Percentiles rank a stretch among this genome's conserved stretches.
These are phyloP conservation scores for Penicillium polonicum DNA, from an alignment of 2,329 filamentous ascomycete genomes.

Conservation along the genomic window DNA sequence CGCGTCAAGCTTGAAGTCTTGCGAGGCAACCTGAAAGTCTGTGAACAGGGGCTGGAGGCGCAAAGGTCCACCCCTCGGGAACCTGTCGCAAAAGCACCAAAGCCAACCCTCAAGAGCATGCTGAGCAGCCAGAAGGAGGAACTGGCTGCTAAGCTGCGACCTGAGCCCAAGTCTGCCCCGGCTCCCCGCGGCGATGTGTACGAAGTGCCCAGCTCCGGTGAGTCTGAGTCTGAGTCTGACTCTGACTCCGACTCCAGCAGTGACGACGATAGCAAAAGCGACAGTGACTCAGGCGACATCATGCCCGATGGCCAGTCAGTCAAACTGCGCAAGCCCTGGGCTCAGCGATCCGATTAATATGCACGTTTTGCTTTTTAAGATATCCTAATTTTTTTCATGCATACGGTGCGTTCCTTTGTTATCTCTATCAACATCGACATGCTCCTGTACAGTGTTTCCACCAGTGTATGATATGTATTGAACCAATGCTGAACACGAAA, in stretches of 20 bases:
- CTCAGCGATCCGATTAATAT: neutral
- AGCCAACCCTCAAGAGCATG: neutral
- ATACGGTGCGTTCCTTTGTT: neutral
- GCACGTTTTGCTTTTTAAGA: neutral
- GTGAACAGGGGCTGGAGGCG: neutral
- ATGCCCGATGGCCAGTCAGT: neutral
- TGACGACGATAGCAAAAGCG: neutral
- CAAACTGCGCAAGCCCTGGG: neutral
- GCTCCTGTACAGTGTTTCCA: neutral
- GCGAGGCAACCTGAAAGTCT: neutral
- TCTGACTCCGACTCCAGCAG: neutral
- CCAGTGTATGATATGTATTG: neutral
- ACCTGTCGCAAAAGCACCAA: neutral
- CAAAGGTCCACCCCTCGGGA: neutral
- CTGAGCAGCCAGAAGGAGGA: constrained; percentile 2
- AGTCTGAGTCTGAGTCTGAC: neutral
- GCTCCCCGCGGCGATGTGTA: neutral
- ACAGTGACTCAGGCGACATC: constrained; percentile 7
- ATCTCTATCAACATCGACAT: neutral
- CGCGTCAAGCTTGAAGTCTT: neutral
- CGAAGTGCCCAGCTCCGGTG: constrained; percentile 3
- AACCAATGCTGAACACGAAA: neutral
- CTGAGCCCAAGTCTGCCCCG: neutral
- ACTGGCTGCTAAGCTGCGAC: neutral
- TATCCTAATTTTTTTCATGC: neutral